Conservation (phyloP, 495 filamentous ascomycete genomes). For the Hamigera avellanea region DNA sequence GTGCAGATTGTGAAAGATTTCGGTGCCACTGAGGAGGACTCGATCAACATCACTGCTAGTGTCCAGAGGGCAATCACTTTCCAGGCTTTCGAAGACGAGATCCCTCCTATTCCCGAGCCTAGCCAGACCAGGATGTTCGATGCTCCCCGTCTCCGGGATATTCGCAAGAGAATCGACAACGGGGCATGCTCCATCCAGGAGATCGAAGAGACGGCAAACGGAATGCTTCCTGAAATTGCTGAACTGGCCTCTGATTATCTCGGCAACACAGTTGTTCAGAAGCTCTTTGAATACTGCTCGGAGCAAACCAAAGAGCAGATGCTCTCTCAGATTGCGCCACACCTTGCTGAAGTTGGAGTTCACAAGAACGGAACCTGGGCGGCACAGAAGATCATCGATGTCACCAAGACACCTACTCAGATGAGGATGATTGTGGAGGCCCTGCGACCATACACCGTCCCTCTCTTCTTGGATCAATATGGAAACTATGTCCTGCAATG, state of each 20-base stretch:
- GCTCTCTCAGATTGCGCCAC: constrained; percentile 77
- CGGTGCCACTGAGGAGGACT: constrained; percentile 75
- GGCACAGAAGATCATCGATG: constrained; percentile 97
- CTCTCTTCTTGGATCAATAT: constrained; percentile 92
- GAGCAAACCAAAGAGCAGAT: constrained; percentile 84
- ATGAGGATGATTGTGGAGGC: constrained; percentile 75
- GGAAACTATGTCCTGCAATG: constrained; percentile 97
- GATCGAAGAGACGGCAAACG: constrained; percentile 81
- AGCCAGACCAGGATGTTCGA: constrained; percentile 87
- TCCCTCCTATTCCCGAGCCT: constrained; percentile 80
- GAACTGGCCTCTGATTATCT: constrained; percentile 92
- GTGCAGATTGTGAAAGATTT: constrained; percentile 79
- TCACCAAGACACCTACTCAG: constrained; percentile 73
- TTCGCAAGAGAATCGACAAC: constrained; percentile 95
- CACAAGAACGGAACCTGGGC: constrained; percentile 99
- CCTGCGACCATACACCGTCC: constrained; percentile 73
- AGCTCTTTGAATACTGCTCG: constrained; percentile 92
- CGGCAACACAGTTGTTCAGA: constrained; percentile 98
- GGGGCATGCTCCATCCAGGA: constrained; percentile 73
- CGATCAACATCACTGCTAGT: constrained; percentile 54
- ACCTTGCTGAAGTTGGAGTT: constrained; percentile 90
- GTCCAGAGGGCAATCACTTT: constrained; percentile 68
- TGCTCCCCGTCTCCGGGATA: constrained; percentile 89
- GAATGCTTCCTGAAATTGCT: constrained; percentile 93
- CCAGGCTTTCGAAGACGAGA: constrained; percentile 64